Base-by-base conservation (phyloP, 225 moss, liverwort and hornwort genomes). In the Physcomitrellopsis africana region DNA sequence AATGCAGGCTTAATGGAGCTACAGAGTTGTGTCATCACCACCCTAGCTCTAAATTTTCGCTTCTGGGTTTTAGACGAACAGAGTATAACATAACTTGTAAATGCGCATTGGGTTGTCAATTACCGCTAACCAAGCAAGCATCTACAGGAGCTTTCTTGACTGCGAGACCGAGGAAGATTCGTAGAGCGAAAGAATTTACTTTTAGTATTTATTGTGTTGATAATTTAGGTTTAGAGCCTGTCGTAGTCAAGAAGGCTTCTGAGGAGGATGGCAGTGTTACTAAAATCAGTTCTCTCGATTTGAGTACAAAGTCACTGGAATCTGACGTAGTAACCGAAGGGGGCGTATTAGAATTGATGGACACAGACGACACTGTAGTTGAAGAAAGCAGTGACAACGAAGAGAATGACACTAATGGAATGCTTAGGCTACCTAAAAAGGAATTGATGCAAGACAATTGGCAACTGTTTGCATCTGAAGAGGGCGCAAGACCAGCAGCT, bases 391-490 rank as follows among this genome's bases (percentile, higher is more conserved):
- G 37, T 4, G 77, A 77, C 0, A 51, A 14, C 16, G 32, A 68
- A 58, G 78, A 55, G 20, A 68, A 68, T 22, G 61, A 61, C 59
- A 77, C 75, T 46, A 79, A 54, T 62, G 85, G 73, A 48, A 77
- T 76, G 77, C 67, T 83, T 60, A 70, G 63, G 24, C 84, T 84
- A 57, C 66, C 76, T 17, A 76, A 80, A 22, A 54, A 63, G 22
- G 80, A 64, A 17, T 49, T 63, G 58, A 81, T 64, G 19, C 79
- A 75, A 32, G 72, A 88, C 41, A 72, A 81, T 65, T 86, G 86
- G 86, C 71, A 79, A 55, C 76, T 86, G 68, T 89, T 86, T 79
- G 71, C 74, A 55, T 83, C 89, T 60, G 86, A 77, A 65, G 89
- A 89, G 72, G 89, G 85, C 20, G 81, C 72, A 8, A 43, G 81